Base-by-base conservation (phyloP, 2,329 filamentous ascomycete genomes). In the Aspergillus sp. region DNA sequence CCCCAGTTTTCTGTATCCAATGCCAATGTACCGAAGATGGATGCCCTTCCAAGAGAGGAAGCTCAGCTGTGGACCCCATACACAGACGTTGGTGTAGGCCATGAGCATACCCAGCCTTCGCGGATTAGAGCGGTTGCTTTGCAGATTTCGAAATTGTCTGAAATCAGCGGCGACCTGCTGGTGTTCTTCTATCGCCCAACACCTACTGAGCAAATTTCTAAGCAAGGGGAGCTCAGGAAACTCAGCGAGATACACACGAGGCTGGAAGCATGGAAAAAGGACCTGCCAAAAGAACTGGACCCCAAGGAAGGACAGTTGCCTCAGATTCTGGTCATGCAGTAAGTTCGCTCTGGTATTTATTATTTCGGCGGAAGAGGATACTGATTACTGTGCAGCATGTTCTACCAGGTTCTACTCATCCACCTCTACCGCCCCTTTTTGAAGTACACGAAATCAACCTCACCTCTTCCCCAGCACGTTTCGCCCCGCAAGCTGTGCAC, bases 381-480 rank as follows among this genome's bases (percentile, higher is more conserved):
- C 42, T 57, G 30, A 61, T 36, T 4, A 5, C 3, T 6, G 11
- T 14, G 14, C 49, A 95, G 88, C 64, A 96, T 96, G 88, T 94
- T 96, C 61, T 94, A 89, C 58, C 88, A 96, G 52, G 72, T 96
- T 1, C 78, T 95, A 29, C 93, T 93, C 53, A 93, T 96, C 39
- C 88, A 96, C 51, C 77, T 96, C 4, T 96, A 95, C 67, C 78
- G 89, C 4, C 89, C 91, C 0, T 96, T 96, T 53, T 71, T 96
- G 31, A 94, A 91, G 57, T 96, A 95, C 53, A 81, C 76, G 3
- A 85, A 82, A 30, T 66, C 75, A 5, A 80, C 78, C 1, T 94
- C 88, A 1, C 89, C 86, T 1, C 71, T 95, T 1, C 89, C 88
- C 3, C 65, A 78, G 2, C 86, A 93, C 48, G 83, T 95, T 12